A percentile compares a stretch with the other conserved stretches of the same genome.
phyloP scores from a whole-genome alignment of 768 basidiomycete genomes.

The Boletellus ananas region DNA sequence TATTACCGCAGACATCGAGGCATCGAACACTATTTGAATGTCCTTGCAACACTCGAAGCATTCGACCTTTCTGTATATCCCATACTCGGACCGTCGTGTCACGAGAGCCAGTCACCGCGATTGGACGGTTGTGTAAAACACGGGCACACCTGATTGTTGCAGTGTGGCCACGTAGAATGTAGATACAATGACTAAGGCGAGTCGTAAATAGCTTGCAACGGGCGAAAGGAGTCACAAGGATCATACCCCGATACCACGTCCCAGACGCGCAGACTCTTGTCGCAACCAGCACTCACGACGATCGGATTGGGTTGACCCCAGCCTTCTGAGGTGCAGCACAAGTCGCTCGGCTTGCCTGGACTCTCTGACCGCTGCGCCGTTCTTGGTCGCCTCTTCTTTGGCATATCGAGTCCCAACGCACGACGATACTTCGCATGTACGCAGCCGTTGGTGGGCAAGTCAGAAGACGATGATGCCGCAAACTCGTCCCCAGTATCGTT shows the following conservation, averaged over 20 bases:
- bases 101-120: slow-evolving; percentile 87
- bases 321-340: slow-evolving; percentile 69
- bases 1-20: slow-evolving; percentile 81
- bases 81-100: slow-evolving; percentile 86
- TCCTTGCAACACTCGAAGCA: slow-evolving; percentile 64
- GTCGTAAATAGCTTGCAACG: slow-evolving; percentile 2
- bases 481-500: slow-evolving; percentile 8
- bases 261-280: slow-evolving; percentile 90
- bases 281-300: slow-evolving; percentile 90
- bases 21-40: slow-evolving; percentile 83
- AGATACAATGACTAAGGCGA: slow-evolving; percentile 55
- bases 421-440: slow-evolving; percentile 37
- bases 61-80: slow-evolving; percentile 81
- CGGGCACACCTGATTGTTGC: slow-evolving; percentile 91
- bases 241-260: slow-evolving; percentile 79
- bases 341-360: slow-evolving; percentile 43
- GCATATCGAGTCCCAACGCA: slow-evolving; percentile 46
- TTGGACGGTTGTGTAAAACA: slow-evolving; percentile 79
- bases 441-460: slow-evolving; percentile 18
- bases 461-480: background rate
- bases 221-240: background rate
- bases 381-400: slow-evolving; percentile 23
- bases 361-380: slow-evolving; percentile 6
- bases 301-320: slow-evolving; percentile 86
- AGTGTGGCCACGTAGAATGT: slow-evolving; percentile 77